These are phyloP conservation scores for Xanthoconium separans DNA, from an alignment of 1,284 basidiomycete species.

Conservation along the genomic window DNA sequence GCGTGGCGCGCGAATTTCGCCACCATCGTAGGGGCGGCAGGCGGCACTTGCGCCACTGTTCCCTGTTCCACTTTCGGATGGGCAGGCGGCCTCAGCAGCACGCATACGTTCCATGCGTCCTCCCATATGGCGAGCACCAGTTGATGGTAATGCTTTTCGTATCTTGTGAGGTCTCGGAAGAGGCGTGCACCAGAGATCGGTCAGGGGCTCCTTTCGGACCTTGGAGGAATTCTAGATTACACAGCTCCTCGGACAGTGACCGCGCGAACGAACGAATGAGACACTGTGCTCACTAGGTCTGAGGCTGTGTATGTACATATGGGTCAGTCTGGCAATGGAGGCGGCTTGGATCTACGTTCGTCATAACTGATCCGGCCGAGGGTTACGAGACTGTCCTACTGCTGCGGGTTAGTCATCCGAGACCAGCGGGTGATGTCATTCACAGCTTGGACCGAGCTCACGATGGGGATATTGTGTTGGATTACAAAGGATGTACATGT, in stretches of 20 bases:
- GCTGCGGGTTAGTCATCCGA: too few relatives aligned
- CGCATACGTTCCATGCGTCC: conserved; percentile 41
- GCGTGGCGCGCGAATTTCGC: conserved; percentile 14
- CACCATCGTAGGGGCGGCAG: conserved; percentile 38
- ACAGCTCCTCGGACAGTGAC: conserved; percentile 35
- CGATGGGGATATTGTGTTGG: too few relatives aligned
- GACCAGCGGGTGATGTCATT: too few relatives aligned
- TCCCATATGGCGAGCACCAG: conserved; percentile 43
- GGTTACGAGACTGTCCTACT: too few relatives aligned
- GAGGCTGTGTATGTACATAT: too few relatives aligned
- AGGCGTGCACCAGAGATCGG: background rate
- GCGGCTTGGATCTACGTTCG: too few relatives aligned
- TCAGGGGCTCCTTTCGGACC: background rate
- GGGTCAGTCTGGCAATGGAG: too few relatives aligned
- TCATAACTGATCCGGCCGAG: conserved; percentile 48
- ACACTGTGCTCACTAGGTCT: too few relatives aligned
- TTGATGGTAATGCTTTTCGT: conserved; percentile 64
- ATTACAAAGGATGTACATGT: too few relatives aligned
- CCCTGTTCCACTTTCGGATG: too few relatives aligned
- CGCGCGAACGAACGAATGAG: too few relatives aligned
- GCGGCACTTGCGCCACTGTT: conserved; percentile 36
- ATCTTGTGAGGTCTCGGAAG: conserved; percentile 12
- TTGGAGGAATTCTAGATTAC: conserved; percentile 36
- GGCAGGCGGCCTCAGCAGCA: background rate
- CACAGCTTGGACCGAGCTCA: too few relatives aligned